Conservation (phyloP, 1,284 basidiomycete genomes). For the Meripilus lineatus region DNA sequence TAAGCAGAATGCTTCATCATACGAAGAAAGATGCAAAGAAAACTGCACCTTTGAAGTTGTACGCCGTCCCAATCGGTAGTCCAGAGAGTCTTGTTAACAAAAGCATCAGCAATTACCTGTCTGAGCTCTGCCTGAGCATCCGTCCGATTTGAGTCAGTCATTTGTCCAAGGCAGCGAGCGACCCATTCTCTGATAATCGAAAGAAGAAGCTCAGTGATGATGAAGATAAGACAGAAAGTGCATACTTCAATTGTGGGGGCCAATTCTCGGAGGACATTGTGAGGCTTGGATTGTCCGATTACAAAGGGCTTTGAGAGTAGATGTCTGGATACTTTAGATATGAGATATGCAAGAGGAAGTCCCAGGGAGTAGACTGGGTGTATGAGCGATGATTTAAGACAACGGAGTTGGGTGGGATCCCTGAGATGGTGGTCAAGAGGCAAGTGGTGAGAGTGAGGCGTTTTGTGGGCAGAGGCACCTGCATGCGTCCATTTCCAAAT, state of each 20-base stretch:
- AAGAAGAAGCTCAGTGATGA: too few species aligned
- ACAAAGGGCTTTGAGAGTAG: too few species aligned
- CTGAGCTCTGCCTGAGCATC: conserved; percentile 79
- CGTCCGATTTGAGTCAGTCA: conserved; percentile 68
- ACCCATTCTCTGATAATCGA: conserved; percentile 86
- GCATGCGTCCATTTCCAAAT: too few species aligned
- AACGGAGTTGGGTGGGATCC: too few species aligned
- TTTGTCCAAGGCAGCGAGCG: conserved; percentile 75
- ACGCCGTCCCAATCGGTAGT: conserved; percentile 84
- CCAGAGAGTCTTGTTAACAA: conserved; percentile 75
- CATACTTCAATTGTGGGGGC: conserved; percentile 36
- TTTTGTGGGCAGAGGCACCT: too few species aligned
- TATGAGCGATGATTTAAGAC: too few species aligned
- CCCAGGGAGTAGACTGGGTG: too few species aligned
- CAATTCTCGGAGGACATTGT: conserved; percentile 33
- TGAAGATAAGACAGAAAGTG: neutral
- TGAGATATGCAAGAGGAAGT: too few species aligned
- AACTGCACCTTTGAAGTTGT: conserved; percentile 70
- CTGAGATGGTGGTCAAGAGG: too few species aligned
- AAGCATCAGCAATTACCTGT: conserved; percentile 84
- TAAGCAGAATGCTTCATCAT: conserved; percentile 11
- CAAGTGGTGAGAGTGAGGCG: too few species aligned
- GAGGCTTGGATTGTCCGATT: neutral
- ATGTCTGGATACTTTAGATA: too few species aligned
- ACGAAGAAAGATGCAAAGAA: neutral